Conservation (phyloP, 2,329 filamentous ascomycete species). For the Botrytis elliptica region DNA sequence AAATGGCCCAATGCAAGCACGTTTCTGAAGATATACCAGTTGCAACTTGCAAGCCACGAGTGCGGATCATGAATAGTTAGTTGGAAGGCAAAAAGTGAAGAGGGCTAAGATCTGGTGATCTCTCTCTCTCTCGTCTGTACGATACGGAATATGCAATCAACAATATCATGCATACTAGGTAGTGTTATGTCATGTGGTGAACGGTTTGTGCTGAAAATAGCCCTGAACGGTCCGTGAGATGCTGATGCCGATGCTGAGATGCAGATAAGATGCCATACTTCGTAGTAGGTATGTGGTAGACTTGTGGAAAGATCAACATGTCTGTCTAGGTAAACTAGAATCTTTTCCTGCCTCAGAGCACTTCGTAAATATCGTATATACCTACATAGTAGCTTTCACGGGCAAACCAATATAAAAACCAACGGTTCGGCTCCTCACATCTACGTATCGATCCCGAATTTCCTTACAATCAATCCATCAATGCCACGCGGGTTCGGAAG, state of each 20-base stretch:
- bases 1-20: background rate
- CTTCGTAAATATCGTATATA: background rate
- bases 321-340: background rate
- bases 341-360: background rate
- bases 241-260: background rate
- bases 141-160: background rate
- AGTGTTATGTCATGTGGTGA: background rate
- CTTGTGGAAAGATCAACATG: background rate
- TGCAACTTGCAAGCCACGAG: background rate
- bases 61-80: background rate
- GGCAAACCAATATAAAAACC: background rate
- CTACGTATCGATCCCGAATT: background rate
- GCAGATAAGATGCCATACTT: background rate
- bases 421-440: conserved; percentile 1
- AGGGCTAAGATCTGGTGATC: background rate
- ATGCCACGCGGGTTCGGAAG: background rate
- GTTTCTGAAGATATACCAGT: background rate
- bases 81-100: background rate
- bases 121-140: background rate
- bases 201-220: background rate
- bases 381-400: background rate
- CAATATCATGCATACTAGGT: background rate
- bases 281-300: background rate
- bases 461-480: background rate
- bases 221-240: background rate